Percentiles rank a stretch among this genome's conserved stretches.
Conservation (phyloP, 495 filamentous ascomycete species). For the Penicillium riverlandense region DNA sequence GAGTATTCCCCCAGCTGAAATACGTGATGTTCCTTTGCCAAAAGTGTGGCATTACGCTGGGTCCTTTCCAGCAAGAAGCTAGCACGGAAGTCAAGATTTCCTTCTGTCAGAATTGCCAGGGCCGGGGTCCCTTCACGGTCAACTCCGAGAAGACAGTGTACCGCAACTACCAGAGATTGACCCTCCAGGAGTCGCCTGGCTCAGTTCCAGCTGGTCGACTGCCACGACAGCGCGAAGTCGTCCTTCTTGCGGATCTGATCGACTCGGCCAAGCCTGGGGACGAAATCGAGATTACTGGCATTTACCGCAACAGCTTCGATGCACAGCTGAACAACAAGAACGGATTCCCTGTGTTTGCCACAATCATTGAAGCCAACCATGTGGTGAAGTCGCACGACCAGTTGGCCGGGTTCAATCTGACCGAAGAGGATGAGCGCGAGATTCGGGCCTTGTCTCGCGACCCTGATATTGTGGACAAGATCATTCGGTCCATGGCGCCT, state of each 20-base stretch:
- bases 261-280: conserved; percentile 96
- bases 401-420: conserved; percentile 92
- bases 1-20: conserved; percentile 97
- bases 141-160: conserved; percentile 99
- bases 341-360: conserved; percentile 98
- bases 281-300: conserved; percentile 93
- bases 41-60: conserved; percentile 87
- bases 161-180: conserved; percentile 97
- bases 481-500: conserved; percentile 89
- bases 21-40: conserved; percentile 95
- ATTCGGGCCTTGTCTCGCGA: conserved; percentile 85
- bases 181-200: conserved; percentile 93
- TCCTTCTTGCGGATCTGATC: conserved; percentile 95
- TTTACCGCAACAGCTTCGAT: conserved; percentile 98
- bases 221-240: conserved; percentile 88
- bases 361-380: conserved; percentile 95
- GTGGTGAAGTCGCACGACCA: conserved; percentile 96
- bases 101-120: conserved; percentile 97
- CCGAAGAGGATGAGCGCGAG: conserved; percentile 88
- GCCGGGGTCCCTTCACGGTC: conserved; percentile 87
- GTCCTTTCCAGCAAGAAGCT: conserved; percentile 95
- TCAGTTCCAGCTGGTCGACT: conserved; percentile 95
- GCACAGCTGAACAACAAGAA: conserved; percentile 98
- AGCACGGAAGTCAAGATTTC: conserved; percentile 92
- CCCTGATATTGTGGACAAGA: conserved; percentile 88